A percentile compares a stretch with the other conserved stretches of the same genome.
Conservation (phyloP, 2,329 filamentous ascomycete genomes). For the Blastomyces percursus region DNA sequence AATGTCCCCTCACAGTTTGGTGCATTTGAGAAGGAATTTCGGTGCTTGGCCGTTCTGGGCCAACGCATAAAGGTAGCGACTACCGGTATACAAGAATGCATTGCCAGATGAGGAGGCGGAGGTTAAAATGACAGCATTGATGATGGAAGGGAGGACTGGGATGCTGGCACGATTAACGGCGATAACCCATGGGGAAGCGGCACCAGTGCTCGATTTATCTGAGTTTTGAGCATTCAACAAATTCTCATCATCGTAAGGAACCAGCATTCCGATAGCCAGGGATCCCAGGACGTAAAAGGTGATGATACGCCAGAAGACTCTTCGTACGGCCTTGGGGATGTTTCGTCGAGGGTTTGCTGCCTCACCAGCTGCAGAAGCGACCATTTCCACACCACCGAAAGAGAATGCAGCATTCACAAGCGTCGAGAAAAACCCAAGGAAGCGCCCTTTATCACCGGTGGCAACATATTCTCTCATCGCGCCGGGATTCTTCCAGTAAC, state of each 20-base stretch:
- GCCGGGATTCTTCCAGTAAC: constrained; percentile 58
- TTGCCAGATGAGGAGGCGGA: constrained; percentile 61
- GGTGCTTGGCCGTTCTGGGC: constrained; percentile 43
- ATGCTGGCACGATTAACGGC: constrained; percentile 59
- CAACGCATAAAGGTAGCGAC: constrained; percentile 41
- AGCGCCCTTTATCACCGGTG: constrained; percentile 47
- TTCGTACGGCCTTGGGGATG: constrained; percentile 45
- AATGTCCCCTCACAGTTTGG: constrained; percentile 30
- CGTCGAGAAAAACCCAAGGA: constrained; percentile 49
- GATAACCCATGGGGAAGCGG: constrained; percentile 61
- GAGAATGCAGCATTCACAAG: constrained; percentile 34
- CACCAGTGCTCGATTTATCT: constrained; percentile 44
- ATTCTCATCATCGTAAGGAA: constrained; percentile 55
- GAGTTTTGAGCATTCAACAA: constrained; percentile 39
- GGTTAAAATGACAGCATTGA: constrained; percentile 67
- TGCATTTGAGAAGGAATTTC: constrained; percentile 40
- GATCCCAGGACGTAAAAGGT: constrained; percentile 49
- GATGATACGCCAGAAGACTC: constrained; percentile 45
- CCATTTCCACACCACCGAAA: constrained; percentile 36
- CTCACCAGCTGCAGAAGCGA: constrained; percentile 47
- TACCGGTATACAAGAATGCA: constrained; percentile 49
- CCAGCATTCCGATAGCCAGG: constrained; percentile 48
- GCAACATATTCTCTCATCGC: constrained; percentile 57
- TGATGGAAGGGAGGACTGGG: constrained; percentile 55
- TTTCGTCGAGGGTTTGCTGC: constrained; percentile 42